phyloP scores from a whole-genome alignment of 1,284 basidiomycete genomes.

The Cutaneotrichosporon dermatis region DNA sequence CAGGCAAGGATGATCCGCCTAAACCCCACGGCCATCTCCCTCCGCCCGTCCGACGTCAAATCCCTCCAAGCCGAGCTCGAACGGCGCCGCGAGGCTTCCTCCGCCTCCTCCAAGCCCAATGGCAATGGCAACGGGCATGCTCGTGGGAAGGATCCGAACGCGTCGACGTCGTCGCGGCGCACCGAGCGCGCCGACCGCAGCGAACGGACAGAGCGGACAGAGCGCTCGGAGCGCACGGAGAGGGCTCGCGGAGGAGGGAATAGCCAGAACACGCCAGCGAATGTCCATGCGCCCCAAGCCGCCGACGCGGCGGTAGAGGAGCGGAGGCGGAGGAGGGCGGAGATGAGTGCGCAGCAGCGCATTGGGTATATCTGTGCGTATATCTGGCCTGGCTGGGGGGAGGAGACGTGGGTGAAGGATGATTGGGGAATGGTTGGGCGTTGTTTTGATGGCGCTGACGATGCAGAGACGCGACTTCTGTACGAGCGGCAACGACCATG shows the following conservation, averaged over 20 bases:
- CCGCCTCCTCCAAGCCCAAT: background rate
- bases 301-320: slow-evolving; percentile 10
- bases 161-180: too few relatives aligned
- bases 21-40: slow-evolving; percentile 43
- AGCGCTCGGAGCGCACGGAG: background rate
- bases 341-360: slow-evolving; percentile 10
- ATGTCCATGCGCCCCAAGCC: slow-evolving; percentile 3
- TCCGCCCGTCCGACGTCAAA: slow-evolving; percentile 41
- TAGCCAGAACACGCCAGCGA: too few relatives aligned
- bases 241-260: background rate
- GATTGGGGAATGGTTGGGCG: background rate
- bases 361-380: slow-evolving; percentile 5
- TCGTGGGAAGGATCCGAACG: background rate
- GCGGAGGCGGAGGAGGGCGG: slow-evolving; percentile 9
- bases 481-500: too few relatives aligned
- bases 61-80: slow-evolving; percentile 41
- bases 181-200: too few relatives aligned
- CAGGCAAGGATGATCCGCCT: slow-evolving; percentile 43
- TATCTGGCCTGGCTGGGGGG: background rate
- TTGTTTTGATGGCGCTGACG: background rate
- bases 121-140: too few relatives aligned
- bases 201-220: too few relatives aligned
- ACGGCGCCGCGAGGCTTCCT: slow-evolving; percentile 24
- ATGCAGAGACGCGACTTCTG: too few relatives aligned
- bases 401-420: background rate